Base-by-base conservation (phyloP, 1,284 basidiomycete species). In the Heterobasidion occidentale region DNA sequence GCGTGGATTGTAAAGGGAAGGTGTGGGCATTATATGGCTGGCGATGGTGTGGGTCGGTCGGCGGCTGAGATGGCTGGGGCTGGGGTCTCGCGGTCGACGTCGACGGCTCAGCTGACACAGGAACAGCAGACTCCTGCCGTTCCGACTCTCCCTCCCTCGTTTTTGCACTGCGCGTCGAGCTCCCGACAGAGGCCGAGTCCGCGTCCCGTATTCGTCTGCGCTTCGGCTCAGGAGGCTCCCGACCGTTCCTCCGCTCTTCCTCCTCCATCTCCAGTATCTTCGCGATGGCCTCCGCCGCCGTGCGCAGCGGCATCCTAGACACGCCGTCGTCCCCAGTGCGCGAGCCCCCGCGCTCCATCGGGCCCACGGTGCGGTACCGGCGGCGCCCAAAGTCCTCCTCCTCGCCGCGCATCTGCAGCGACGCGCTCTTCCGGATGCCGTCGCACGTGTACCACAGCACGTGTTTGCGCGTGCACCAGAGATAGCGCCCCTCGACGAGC, bases 391-490 rank as follows among this genome's bases (percentile, higher is more conserved):
- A 61, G 53, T 62, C 61, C 48, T 62, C 60, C 56, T 62, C 61
- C 48, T 62, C 61, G n/a, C 61, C 61, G 27, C 61, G 58, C 52
- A 53, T 61, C 55, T 62, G 61, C 11, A 62, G 54, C 27, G 61
- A 62, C 38, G 61, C 61, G 50, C 56, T 61, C 54, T 62, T 62
- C 50, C 61, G 61, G 52, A 62, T 62, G 50, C 61, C 61, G 27
- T 62, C 61, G 56, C 60, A 61, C 2, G 61, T 62, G 19, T 62
- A 62, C 61, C 61, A 62, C 7, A 62, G 49, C 17, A 62, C 60
- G 36, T 61, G 60, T 38, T 62, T 62, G 46, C 60, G 60, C 48
- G 61, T 62, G 56, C 60, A 62, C 61, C 61, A 62, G 53, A 62
- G 60, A 49, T 62, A 62, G n/a, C 61, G 53, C 12, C 61, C 61